phyloP scores from a whole-genome alignment of 306 rosid species.

The Spatholobus suberectus region DNA sequence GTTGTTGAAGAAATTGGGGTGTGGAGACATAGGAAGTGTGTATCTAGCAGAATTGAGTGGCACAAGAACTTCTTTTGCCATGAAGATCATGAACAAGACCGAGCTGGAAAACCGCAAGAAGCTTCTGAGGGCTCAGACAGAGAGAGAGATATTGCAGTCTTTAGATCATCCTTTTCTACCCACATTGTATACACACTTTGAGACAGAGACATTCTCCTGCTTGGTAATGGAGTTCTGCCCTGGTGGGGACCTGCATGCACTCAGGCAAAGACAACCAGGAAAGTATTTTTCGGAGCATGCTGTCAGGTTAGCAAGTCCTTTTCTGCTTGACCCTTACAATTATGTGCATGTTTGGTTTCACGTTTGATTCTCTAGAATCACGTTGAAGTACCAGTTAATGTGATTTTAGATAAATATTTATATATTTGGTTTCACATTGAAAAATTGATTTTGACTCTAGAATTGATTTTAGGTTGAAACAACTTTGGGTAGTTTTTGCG shows the following conservation, averaged over 20 bases:
- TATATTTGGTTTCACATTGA: no score
- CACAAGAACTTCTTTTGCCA: slow-evolving; percentile 86
- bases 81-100: slow-evolving; percentile 92
- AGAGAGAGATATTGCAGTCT: slow-evolving; percentile 92
- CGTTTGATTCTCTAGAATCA: no score
- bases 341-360: no score
- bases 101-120: slow-evolving; percentile 82
- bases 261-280: slow-evolving; percentile 89
- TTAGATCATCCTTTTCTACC: slow-evolving; percentile 97
- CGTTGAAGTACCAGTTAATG: no score
- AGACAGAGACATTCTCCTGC: slow-evolving; percentile 83
- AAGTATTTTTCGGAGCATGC: slow-evolving; percentile 90
- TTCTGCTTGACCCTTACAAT: slow-evolving; percentile 12
- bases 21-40: slow-evolving; percentile 97
- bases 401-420: no score
- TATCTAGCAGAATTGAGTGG: slow-evolving; percentile 84
- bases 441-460: no score
- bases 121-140: slow-evolving; percentile 92
- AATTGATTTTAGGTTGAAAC: no score
- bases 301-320: slow-evolving; percentile 73
- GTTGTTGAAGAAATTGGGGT: slow-evolving; percentile 75
- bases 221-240: slow-evolving; percentile 97
- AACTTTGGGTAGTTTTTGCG: no score
- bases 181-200: slow-evolving; percentile 85
- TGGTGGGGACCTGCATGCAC: slow-evolving; percentile 90